Percentiles rank a stretch among this genome's conserved stretches.
phyloP scores from a whole-genome alignment of 148 eudicot species.

The Cornus controversa region DNA sequence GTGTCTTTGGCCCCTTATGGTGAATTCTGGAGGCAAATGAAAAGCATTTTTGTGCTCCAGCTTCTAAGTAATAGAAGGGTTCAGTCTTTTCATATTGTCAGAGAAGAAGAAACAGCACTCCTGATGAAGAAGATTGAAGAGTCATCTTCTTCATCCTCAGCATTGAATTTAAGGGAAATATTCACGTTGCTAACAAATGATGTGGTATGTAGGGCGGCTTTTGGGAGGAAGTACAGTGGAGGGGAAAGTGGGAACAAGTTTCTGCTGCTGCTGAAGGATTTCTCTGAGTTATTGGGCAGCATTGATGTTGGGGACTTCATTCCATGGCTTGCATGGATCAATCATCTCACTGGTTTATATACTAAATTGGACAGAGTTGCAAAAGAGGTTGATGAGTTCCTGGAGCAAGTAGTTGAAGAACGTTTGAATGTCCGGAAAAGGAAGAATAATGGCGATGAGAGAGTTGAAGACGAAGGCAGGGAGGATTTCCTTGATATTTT shows the following conservation, averaged over 20 bases:
- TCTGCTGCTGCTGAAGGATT: conserved; percentile 29
- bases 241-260: conserved; percentile 40
- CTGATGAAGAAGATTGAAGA: conserved; percentile 36
- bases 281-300: conserved; percentile 39
- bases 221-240: conserved; percentile 61
- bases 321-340: conserved; percentile 66
- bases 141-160: conserved; percentile 2
- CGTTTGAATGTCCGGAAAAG: conserved; percentile 3
- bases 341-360: conserved; percentile 49
- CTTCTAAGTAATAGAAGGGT: conserved; percentile 53
- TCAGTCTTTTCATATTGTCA: conserved; percentile 32
- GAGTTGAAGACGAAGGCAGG: conserved; percentile 9
- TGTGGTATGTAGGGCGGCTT: conserved; percentile 56
- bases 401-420: conserved; percentile 46
- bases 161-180: conserved; percentile 46
- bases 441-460: not conserved
- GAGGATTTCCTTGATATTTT: conserved; percentile 62
- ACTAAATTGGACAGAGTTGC: conserved; percentile 43
- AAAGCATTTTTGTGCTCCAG: conserved; percentile 42
- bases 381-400: conserved; percentile 48
- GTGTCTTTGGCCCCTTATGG: conserved; percentile 42
- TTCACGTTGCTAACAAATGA: conserved; percentile 44
- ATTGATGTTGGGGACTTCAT: conserved; percentile 33
- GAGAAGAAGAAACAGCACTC: conserved; percentile 40
- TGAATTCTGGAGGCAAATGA: conserved; percentile 53